A percentile compares a stretch with the other conserved stretches of the same genome.
These are phyloP conservation scores for Nematocida sp. DNA, from an alignment of 371 early-diverging fungal species.

Conservation along the genomic window DNA sequence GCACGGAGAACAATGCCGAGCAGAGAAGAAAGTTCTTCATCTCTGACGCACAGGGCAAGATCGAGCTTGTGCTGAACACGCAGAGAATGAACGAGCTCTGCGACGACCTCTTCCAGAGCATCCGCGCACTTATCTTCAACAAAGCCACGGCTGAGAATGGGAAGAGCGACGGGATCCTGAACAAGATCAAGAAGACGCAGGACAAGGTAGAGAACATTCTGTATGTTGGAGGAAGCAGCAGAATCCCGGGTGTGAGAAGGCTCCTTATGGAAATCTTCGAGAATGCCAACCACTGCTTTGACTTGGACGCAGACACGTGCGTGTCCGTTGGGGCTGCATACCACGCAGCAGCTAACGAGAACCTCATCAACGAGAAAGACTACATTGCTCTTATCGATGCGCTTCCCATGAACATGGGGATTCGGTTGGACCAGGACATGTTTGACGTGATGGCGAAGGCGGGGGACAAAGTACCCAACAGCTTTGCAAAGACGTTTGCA, in stretches of 20 bases:
- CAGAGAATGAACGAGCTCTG: slow-evolving; percentile 51
- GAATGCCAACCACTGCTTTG: slow-evolving; percentile 87
- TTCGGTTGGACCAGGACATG: slow-evolving; percentile 52
- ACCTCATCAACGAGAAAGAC: slow-evolving; percentile 65
- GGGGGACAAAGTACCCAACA: slow-evolving; percentile 56
- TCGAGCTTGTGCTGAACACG: slow-evolving; percentile 70
- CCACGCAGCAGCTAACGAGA: slow-evolving; percentile 81
- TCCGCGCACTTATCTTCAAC: slow-evolving; percentile 41
- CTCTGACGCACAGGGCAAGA: slow-evolving; percentile 71
- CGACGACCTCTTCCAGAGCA: slow-evolving; percentile 48
- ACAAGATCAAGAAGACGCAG: slow-evolving; percentile 66
- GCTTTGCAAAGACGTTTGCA: slow-evolving; percentile 55
- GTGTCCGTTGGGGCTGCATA: slow-evolving; percentile 94
- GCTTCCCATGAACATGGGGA: slow-evolving; percentile 62
- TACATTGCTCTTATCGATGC: slow-evolving; percentile 54
- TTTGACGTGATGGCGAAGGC: slow-evolving; percentile 54
- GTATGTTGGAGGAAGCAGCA: slow-evolving; percentile 95
- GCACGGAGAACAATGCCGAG: slow-evolving; percentile 64
- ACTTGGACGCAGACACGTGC: slow-evolving; percentile 92
- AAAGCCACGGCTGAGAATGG: slow-evolving; percentile 13
- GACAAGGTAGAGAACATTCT: slow-evolving; percentile 81
- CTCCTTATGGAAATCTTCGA: slow-evolving; percentile 88
- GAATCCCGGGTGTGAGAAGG: slow-evolving; percentile 96
- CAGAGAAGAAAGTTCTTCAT: slow-evolving; percentile 67
- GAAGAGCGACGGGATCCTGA: slow-evolving; percentile 47